These are phyloP conservation scores for Colletotrichum siamense DNA, from an alignment of 2,329 filamentous ascomycete genomes.

Conservation along the genomic window DNA sequence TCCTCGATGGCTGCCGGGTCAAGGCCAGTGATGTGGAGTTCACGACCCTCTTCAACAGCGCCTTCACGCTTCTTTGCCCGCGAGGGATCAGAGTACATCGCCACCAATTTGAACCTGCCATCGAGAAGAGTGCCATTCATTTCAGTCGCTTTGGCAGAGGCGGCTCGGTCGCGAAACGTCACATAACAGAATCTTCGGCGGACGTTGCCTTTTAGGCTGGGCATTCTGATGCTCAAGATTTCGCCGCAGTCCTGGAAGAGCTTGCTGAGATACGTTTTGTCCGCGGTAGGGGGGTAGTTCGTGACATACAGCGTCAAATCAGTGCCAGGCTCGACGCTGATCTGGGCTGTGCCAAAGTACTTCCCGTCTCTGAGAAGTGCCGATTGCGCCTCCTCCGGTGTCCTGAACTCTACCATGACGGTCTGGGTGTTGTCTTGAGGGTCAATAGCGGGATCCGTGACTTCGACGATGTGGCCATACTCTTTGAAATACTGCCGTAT, in stretches of 20 bases:
- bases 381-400: slow-evolving; percentile 78
- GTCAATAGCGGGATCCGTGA: slow-evolving; percentile 69
- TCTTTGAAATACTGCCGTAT: slow-evolving; percentile 91
- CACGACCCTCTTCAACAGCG: slow-evolving; percentile 83
- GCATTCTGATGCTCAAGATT: slow-evolving; percentile 85
- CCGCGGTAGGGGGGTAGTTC: slow-evolving; percentile 83
- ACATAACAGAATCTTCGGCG: slow-evolving; percentile 95
- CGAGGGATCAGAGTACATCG: slow-evolving; percentile 83
- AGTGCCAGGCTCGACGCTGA: slow-evolving; percentile 76
- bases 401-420: slow-evolving; percentile 85
- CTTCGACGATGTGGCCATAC: slow-evolving; percentile 82
- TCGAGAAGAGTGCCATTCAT: slow-evolving; percentile 76
- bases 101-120: slow-evolving; percentile 71
- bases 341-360: slow-evolving; percentile 73
- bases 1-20: slow-evolving; percentile 66
- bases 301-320: slow-evolving; percentile 86
- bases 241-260: slow-evolving; percentile 80
- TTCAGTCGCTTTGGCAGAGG: slow-evolving; percentile 73
- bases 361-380: slow-evolving; percentile 85
- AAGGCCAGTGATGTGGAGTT: slow-evolving; percentile 79
- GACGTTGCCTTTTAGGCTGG: slow-evolving; percentile 87
- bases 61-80: slow-evolving; percentile 81
- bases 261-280: slow-evolving; percentile 71
- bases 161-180: slow-evolving; percentile 76
- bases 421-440: slow-evolving; percentile 52